Evolutionary conservation across 148 eudicot genomes (phyloP).

Genomic region (Bassia scoparia): DNA sequence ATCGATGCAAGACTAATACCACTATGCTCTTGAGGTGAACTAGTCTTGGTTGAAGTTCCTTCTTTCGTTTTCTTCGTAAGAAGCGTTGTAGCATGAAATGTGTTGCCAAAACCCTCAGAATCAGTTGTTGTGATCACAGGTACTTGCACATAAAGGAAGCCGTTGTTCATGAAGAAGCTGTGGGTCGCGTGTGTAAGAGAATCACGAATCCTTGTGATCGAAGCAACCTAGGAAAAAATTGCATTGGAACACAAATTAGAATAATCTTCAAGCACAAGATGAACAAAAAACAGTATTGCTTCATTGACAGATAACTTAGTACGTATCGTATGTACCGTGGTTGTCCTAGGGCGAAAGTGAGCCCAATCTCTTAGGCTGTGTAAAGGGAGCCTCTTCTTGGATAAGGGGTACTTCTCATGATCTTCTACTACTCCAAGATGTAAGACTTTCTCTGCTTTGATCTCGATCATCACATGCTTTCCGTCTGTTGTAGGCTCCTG

Average conservation of each 20-base stretch:
- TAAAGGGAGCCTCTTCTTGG: conserved; percentile 73
- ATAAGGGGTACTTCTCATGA: conserved; percentile 64
- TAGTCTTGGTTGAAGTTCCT: conserved; percentile 14
- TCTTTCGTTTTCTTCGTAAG: conserved; percentile 25
- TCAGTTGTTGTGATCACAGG: conserved; percentile 74
- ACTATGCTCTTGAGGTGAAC: conserved; percentile 10
- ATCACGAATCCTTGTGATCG: too few relatives aligned
- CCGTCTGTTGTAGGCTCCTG: conserved; percentile 55
- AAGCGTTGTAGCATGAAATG: conserved; percentile 64
- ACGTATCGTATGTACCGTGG: too few relatives aligned
- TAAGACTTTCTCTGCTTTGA: conserved; percentile 64
- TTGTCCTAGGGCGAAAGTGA: conserved; percentile 84
- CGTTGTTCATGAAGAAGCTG: conserved; percentile 7
- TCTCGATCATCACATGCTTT: conserved; percentile 62
- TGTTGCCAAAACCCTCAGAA: conserved; percentile 52
- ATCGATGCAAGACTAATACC: conserved; percentile 48
- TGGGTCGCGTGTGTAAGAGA: too few relatives aligned
- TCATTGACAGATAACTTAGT: too few relatives aligned
- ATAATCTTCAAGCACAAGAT: not conserved
- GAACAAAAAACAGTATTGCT: too few relatives aligned
- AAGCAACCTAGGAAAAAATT: too few relatives aligned
- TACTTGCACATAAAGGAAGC: conserved; percentile 72
- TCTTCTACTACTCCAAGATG: conserved; percentile 79
- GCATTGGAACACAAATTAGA: conserved; percentile 7
- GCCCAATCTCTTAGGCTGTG: conserved; percentile 60